A percentile compares a stretch with the other conserved stretches of the same genome.
phyloP scores from a whole-genome alignment of 2,329 filamentous ascomycete genomes.

The Endothia cerciana region DNA sequence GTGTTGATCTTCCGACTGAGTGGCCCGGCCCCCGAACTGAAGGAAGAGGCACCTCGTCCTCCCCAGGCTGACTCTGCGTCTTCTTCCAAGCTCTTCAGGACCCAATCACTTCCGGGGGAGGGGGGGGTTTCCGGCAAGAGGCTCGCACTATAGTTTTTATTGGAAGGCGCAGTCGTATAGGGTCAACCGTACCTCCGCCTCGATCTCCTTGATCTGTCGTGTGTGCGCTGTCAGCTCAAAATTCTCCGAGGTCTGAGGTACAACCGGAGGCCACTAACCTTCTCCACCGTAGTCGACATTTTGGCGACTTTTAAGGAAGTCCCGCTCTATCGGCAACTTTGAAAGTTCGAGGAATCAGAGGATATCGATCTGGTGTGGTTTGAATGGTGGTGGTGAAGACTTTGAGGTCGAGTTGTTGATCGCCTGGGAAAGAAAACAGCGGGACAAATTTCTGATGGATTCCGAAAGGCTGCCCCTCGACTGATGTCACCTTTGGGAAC shows the following conservation, averaged over 20 bases:
- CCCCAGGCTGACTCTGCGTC: background rate
- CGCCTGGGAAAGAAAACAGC: constrained; percentile 12
- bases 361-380: constrained; percentile 1
- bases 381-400: background rate
- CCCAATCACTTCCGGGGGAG: background rate
- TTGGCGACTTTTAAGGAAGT: constrained; percentile 43
- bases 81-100: background rate
- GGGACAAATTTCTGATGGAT: constrained; percentile 12
- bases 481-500: constrained; percentile 25
- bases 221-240: constrained; percentile 37
- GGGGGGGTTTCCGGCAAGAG: too few relatives aligned
- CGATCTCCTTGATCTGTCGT: constrained; percentile 87
- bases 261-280: constrained; percentile 59
- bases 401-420: constrained; percentile 8
- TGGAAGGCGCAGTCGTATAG: constrained; percentile 16
- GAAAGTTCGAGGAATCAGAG: background rate
- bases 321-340: background rate
- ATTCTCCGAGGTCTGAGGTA: constrained; percentile 12
- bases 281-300: constrained; percentile 98
- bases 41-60: background rate
- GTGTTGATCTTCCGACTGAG: background rate
- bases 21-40: background rate
- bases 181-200: constrained; percentile 75
- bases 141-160: background rate
- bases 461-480: constrained; percentile 18